phyloP scores from a whole-genome alignment of 176 grass and related monocot genomes.

The Zoysia pacifica region DNA sequence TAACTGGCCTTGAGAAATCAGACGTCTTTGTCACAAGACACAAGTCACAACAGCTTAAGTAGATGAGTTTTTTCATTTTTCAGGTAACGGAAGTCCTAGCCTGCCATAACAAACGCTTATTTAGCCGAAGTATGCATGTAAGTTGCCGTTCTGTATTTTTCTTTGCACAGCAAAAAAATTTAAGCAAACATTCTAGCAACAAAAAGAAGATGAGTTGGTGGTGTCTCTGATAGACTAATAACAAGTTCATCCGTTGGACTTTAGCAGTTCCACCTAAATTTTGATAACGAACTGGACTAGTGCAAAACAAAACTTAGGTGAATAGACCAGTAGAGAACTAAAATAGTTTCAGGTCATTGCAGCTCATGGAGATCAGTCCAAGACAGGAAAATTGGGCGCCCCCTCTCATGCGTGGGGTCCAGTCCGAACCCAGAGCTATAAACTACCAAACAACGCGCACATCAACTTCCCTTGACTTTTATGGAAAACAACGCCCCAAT shows the following conservation, averaged over 20 bases:
- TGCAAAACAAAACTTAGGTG: background rate
- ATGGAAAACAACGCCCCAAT: background rate
- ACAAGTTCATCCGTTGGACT: background rate
- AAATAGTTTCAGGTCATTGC: background rate
- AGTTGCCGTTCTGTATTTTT: background rate
- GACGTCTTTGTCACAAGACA: background rate
- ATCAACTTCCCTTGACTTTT: slow-evolving; percentile 17
- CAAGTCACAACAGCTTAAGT: background rate
- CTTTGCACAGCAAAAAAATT: background rate
- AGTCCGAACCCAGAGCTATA: background rate
- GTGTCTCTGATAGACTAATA: background rate
- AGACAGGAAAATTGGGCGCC: background rate
- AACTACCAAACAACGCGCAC: background rate
- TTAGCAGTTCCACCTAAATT: background rate
- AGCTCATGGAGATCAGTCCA: background rate
- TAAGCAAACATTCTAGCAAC: background rate
- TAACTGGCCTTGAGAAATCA: background rate
- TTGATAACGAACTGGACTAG: background rate
- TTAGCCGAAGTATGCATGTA: background rate
- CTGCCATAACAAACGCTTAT: background rate
- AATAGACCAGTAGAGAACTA: background rate
- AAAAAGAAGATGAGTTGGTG: background rate
- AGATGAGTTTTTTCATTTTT: background rate
- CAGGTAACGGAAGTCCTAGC: background rate
- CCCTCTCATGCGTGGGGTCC: background rate